A percentile compares a stretch with the other conserved stretches of the same genome.
These are phyloP conservation scores for Vitis hybrid DNA, from an alignment of 177 flowering plant species.

Conservation along the genomic window DNA sequence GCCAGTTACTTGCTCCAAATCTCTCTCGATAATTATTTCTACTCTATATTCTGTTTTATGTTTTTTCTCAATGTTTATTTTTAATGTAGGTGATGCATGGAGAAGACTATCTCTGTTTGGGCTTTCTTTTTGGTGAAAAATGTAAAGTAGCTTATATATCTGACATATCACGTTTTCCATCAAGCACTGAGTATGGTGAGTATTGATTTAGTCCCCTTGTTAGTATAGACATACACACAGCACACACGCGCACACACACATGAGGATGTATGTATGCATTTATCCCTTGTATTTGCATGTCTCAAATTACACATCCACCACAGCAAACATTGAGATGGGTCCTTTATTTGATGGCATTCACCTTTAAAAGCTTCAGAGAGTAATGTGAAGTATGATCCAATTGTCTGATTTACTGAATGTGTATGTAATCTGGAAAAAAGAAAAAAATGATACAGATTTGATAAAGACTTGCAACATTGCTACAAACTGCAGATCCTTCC, in stretches of 20 bases:
- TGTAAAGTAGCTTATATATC: slow-evolving; percentile 86
- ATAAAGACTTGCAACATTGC: too few species aligned
- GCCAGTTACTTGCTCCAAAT: slow-evolving; percentile 62
- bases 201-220: slow-evolving; percentile 9
- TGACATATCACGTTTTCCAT: slow-evolving; percentile 84
- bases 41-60: background rate
- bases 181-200: slow-evolving; percentile 76
- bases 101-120: slow-evolving; percentile 89
- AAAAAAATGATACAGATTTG: too few species aligned
- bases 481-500: too few species aligned
- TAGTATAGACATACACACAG: background rate
- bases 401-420: too few species aligned
- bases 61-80: slow-evolving; percentile 7
- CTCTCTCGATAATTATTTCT: slow-evolving; percentile 5
- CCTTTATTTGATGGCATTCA: too few species aligned
- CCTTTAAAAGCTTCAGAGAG: too few species aligned
- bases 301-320: too few species aligned
- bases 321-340: too few species aligned
- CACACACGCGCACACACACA: too few species aligned
- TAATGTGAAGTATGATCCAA: too few species aligned
- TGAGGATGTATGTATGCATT: too few species aligned
- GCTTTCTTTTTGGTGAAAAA: slow-evolving; percentile 89
- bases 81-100: slow-evolving; percentile 94
- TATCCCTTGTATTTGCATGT: background rate
- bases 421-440: too few species aligned